Evolutionary conservation across 371 early-diverging fungal genomes (phyloP), one percentile per base, ranked within the genome.

Genomic region (Rhizopus arrhizus): DNA sequence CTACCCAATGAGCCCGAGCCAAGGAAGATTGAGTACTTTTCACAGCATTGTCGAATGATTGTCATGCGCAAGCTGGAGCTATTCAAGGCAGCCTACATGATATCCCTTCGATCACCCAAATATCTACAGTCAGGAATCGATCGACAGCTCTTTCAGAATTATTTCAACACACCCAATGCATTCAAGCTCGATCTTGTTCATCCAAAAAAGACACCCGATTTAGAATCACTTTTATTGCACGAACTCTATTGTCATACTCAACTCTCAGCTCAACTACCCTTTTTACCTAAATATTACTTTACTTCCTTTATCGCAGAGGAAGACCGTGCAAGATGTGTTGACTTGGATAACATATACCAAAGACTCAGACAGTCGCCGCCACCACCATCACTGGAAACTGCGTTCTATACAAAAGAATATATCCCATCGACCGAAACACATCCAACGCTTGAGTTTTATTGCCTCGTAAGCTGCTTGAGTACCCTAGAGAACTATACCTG

Each of bases 41-140:
- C 70, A 6, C 68, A 71, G 5, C 73, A 71, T 33, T 75, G 74
- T 31, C 73, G 79, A 16, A 56, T 75, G 10, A 65, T 73, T 8
- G 66, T 72, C 62, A 52, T 75, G 2, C 69, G 79, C 29, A 78
- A 78, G 38, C 45, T 78, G 69, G 66, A 78, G 3, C 33, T 78
- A 1, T 73, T 78, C 28, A 68, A 62, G 40, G 66, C 75, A 12
- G 59, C 66, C 15, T 73, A 73, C n/a, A 63, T 61, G 43, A 52
- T 75, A 0, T 58, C 65, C 8, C 55, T 68, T 2, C 59, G 55
- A 48, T 73, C 74, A 32, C 59, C 70, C 2, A 56, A 66, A 8
- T 7, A 48, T 12, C 53, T 69, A 5, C 62, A 62, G 40, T 46
- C 52, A 3, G 57, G 61, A 3, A 41, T 70, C 45, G 75, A 78